phyloP scores from a whole-genome alignment of 768 basidiomycete genomes.

The Glaciozyma antarctica region DNA sequence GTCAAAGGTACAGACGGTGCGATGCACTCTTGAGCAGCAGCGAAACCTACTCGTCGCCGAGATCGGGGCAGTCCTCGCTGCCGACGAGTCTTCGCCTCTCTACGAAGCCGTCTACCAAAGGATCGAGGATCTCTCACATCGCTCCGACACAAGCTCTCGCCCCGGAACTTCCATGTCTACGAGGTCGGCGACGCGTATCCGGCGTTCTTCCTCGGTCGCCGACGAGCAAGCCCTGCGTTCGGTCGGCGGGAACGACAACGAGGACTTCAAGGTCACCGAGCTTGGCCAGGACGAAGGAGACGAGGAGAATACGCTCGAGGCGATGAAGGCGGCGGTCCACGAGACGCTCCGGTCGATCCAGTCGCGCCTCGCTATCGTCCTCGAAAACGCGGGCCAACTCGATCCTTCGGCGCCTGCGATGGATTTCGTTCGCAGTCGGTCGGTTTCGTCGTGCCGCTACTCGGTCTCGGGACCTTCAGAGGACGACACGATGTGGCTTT shows the following conservation, averaged over 20 bases:
- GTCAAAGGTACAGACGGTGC: background rate
- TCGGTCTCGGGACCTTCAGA: too few relatives aligned
- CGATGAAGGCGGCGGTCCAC: background rate
- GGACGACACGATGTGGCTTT: too few relatives aligned
- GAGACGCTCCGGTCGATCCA: constrained; percentile 10
- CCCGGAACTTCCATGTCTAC: background rate
- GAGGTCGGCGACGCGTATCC: background rate
- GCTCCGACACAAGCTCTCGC: constrained; percentile 2
- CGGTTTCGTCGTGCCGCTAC: too few relatives aligned
- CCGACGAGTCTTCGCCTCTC: constrained; percentile 6
- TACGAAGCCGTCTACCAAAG: constrained; percentile 11
- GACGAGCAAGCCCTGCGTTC: background rate
- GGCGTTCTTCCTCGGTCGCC: background rate
- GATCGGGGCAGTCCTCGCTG: constrained; percentile 2
- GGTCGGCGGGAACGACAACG: background rate
- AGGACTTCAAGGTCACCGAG: constrained; percentile 2
- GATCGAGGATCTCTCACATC: constrained; percentile 8
- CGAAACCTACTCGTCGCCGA: background rate
- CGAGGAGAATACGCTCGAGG: constrained; percentile 8
- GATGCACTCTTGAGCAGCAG: constrained; percentile 11
- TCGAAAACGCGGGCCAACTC: background rate
- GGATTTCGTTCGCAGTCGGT: too few relatives aligned
- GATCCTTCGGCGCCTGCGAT: background rate
- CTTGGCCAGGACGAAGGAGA: background rate
- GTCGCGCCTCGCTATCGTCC: constrained; percentile 8